Evolutionary conservation across 805 yeast species (phyloP), one percentile per base, ranked within the genome.

Genomic region (Lachancea nothofagi): DNA sequence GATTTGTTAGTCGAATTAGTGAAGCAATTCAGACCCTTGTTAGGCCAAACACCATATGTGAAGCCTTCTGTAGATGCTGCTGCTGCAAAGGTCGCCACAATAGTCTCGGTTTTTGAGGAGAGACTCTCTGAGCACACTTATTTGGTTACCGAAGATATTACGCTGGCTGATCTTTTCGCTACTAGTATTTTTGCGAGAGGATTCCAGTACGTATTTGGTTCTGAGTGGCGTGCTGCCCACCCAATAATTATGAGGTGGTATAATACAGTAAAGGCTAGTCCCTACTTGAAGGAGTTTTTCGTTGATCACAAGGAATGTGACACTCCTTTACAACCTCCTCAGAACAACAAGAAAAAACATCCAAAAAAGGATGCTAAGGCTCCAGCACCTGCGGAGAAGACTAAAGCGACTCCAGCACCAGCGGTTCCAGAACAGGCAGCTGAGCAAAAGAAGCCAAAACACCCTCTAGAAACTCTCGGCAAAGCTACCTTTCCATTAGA

Each of bases 381-480:
- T 22, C 36, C 38, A 10, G 46, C 44, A 19, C 71, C 70, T 50
- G 65, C 63, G 43, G 60, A 48, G 20, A 58, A 60, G 49, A 58
- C 58, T 36, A 68, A 66, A 36, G 67, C 71, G 44, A 59, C 59
- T 37, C 68, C 66, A 37, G 67, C 71, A 44, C 62, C 64, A 45
- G 62, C 67, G 24, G 68, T 63, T 13, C 67, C 62, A 58, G 26
- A 28, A 10, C 38, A 34, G 3, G 55, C 49, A 14, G 61, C 67
- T 45, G 74, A 69, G 59, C 75, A 70, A 54, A 83, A 83, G 74
- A 85, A 84, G 72, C 76, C 88, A 53, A 83, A 83, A 69, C 97
- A 90, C 72, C 97, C 97, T 61, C 78, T 89, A 65, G 94, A 78
- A 65, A 70, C 73, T 44, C 78, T 90, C 50, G 94, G 93, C 57